Base-by-base conservation (phyloP, 352 stramenopile species). In the Phytophthora sojae region DNA sequence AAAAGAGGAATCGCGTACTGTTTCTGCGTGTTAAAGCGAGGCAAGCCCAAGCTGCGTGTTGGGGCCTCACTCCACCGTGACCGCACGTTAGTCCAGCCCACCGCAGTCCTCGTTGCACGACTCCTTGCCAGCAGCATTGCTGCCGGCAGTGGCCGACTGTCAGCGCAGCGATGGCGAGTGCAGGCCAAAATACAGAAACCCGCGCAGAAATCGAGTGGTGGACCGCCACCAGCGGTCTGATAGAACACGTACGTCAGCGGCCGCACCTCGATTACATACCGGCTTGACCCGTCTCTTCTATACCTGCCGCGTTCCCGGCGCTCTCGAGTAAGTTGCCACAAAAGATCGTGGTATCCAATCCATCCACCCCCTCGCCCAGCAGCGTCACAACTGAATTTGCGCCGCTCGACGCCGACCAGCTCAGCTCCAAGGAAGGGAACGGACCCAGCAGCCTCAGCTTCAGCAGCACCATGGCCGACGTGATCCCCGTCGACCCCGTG, bases 341-440 rank as follows among this genome's bases (percentile, higher is more conserved):
- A 39, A 61, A 61, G 55, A 64, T 64, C 26, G 57, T 55, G 44
- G 57, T 42, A 64, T 64, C 57, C 45, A 25, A 39, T 64, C 57
- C 45, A 25, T 29, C 55, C 67, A 42, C 47, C 37, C 32, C 50
- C 62, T 64, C 35, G 11, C 12, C 26, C 25, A n/a, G 19, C 9
- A 14, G 56, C 52, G 53, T 77, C 70, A 77, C 60, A 60, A 39
- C 32, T 56, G 50, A 77, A 70, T 70, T 67, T 77, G 59, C 64
- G 67, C 55, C 1, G 54, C 35, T 66, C 14, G 59, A 62, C 64
- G 56, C 61, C 61, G 55, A 39, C 32, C 32, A 39, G 7, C 11
- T 15, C 35, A 44, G 37, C 26, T 63, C 57, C 57, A 63, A 53
- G 58, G 25, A 39, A 39, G 32, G 32, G 14, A 69, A 35, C 44